A percentile compares a stretch with the other conserved stretches of the same genome.
phyloP scores from a whole-genome alignment of 441 rosid species.

The Gossypium gossypioides region DNA sequence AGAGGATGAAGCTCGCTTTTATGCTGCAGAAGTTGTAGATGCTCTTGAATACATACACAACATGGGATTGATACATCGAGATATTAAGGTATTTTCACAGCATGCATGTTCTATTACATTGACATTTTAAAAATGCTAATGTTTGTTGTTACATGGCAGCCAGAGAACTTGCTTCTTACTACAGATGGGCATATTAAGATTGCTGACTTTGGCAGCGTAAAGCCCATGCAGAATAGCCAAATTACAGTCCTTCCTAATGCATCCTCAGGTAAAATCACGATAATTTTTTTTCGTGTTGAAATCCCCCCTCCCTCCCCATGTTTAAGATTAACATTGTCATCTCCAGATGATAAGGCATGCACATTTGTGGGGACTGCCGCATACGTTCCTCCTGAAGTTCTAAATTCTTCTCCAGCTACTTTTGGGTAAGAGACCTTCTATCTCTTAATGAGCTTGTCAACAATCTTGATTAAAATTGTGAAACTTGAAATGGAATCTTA shows the following conservation, averaged over 20 bases:
- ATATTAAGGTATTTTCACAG: constrained; percentile 59
- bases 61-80: constrained; percentile 93
- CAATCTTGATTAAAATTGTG: not conserved
- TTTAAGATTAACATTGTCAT: constrained; percentile 18
- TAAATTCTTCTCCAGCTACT: constrained; percentile 96
- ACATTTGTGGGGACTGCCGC: constrained; percentile 92
- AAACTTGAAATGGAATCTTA: not conserved
- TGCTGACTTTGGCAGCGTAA: constrained; percentile 79
- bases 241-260: constrained; percentile 77
- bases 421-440: constrained; percentile 48
- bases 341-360: constrained; percentile 87
- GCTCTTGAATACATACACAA: constrained; percentile 94
- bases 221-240: constrained; percentile 2
- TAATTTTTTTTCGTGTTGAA: constrained; percentile 5
- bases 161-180: constrained; percentile 91
- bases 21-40: constrained; percentile 89
- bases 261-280: constrained; percentile 53
- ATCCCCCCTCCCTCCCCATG: not conserved
- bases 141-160: constrained; percentile 45
- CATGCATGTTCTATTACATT: constrained; percentile 4
- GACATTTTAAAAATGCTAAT: constrained; percentile 17
- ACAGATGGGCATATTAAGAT: constrained; percentile 88
- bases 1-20: constrained; percentile 95
- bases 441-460: not conserved
- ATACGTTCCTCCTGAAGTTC: constrained; percentile 98